Conservation (phyloP, 345 rosid species). For the Pugionium dolabratum region DNA sequence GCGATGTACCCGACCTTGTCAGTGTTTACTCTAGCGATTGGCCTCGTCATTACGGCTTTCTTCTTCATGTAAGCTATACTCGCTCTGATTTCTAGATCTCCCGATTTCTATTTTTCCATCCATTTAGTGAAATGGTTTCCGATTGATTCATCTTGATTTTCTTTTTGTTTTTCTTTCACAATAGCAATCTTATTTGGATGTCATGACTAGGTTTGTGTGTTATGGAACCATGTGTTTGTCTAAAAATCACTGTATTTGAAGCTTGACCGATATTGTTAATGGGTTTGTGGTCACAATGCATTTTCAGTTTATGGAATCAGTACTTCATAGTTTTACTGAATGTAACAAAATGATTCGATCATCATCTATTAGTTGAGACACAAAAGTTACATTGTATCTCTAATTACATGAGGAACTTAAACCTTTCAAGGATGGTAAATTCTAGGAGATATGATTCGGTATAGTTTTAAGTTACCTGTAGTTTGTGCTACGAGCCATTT, state of each 20-base stretch:
- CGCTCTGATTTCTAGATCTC: slow-evolving; percentile 35
- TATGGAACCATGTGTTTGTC: neutral
- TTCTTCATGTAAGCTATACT: slow-evolving; percentile 73
- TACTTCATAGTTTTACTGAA: neutral
- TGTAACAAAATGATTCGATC: neutral
- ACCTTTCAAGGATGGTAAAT: neutral
- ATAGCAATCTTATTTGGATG: too few relatives aligned
- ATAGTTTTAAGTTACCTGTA: too few relatives aligned
- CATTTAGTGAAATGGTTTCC: too few relatives aligned
- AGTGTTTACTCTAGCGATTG: slow-evolving; percentile 60
- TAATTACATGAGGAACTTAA: neutral
- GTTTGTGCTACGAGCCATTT: too few relatives aligned
- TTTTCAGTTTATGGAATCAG: neutral
- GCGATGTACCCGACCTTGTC: slow-evolving; percentile 68
- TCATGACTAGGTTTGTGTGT: slow-evolving; percentile 3
- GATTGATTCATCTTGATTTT: neutral
- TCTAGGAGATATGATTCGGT: slow-evolving; percentile 3
- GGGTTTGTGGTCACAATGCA: slow-evolving; percentile 10
- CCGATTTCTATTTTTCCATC: too few relatives aligned
- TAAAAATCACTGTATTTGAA: slow-evolving; percentile 25
- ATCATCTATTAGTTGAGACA: neutral
- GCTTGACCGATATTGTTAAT: slow-evolving; percentile 13
- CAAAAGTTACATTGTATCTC: slow-evolving; percentile 6
- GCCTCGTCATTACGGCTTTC: slow-evolving; percentile 72
- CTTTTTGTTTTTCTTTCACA: too few relatives aligned